Evolutionary conservation across 306 rosid species (phyloP), one percentile per base, ranked within the genome.

Genomic region (Fragaria iinumae): DNA sequence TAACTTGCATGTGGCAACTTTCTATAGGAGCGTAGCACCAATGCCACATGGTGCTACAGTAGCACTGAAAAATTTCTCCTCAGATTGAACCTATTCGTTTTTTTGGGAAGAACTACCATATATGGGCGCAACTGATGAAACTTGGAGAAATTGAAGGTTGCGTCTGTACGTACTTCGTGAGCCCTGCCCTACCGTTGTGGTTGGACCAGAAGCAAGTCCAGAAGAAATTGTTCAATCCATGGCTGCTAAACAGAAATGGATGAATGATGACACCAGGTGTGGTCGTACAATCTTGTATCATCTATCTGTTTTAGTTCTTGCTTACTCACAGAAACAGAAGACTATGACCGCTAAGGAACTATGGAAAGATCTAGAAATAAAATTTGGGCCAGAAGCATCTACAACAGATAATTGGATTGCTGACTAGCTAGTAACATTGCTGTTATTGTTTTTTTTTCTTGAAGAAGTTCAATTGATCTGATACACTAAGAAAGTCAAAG

Each of bases 361-460:
- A 56, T 93, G 96, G 96, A 89, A 93, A 76, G 96, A 91, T 60
- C 80, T 93, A 63, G 87, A 81, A 32, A 52, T 68, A 41, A 90
- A 87, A 70, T 80, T 44, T 53, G 89, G 89, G 77, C 80, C 91
- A 18, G 85, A 87, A 47, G 50, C 17, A 47, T 47, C 50, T 52
- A 4, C 21, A 52, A 45, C 49, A 45, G 13, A 10, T 45, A 41
- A 41, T 41, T 41, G 44, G 44, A 41, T 41, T 41, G 44, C 9
- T 41, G 44, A 41, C 10, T 6, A 41, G 1, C 10, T 6, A 41
- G 1, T 5, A 41, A 41, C 9, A 0, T 1, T 7, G 2, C 44
- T 41, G 9, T 4, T 38, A 38, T 8, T 9, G 12, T 12, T 47
- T 3, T 0, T 29, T 11, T 47, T 13, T 47, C 5, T 47, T 13